These are phyloP conservation scores for Eucalyptus curtisii DNA, from an alignment of 345 rosid species.

Conservation along the genomic window DNA sequence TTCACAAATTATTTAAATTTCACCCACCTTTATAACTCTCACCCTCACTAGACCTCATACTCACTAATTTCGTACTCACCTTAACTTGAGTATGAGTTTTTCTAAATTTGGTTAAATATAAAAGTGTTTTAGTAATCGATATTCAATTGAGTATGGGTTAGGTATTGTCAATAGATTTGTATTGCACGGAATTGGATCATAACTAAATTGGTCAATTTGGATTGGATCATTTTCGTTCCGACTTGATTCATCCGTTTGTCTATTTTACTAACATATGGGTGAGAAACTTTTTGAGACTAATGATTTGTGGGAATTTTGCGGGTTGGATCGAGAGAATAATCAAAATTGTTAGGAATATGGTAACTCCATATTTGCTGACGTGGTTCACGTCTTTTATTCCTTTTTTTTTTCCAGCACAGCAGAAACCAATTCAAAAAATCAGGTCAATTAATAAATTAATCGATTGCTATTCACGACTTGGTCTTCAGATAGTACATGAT, in stretches of 20 bases:
- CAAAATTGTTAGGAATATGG: not conserved
- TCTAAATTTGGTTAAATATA: no score
- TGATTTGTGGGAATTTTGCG: not conserved
- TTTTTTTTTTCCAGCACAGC: not conserved
- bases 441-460: not conserved
- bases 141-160: not conserved
- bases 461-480: not conserved
- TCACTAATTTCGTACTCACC: not conserved
- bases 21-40: not conserved
- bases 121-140: no score
- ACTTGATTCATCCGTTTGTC: no score
- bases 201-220: not conserved
- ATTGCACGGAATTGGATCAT: not conserved
- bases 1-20: no score
- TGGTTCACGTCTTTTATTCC: not conserved
- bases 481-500: not conserved
- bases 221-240: rapidly evolving
- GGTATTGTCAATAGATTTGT: not conserved
- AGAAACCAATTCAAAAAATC: not conserved
- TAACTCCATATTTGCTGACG: not conserved
- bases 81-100: no score
- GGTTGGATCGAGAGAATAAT: not conserved
- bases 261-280: not conserved
- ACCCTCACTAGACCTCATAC: not conserved
- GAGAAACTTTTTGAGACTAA: not conserved